Evolutionary conservation across 2,329 filamentous ascomycete genomes (phyloP).

Genomic region (Catunica adiposa): DNA sequence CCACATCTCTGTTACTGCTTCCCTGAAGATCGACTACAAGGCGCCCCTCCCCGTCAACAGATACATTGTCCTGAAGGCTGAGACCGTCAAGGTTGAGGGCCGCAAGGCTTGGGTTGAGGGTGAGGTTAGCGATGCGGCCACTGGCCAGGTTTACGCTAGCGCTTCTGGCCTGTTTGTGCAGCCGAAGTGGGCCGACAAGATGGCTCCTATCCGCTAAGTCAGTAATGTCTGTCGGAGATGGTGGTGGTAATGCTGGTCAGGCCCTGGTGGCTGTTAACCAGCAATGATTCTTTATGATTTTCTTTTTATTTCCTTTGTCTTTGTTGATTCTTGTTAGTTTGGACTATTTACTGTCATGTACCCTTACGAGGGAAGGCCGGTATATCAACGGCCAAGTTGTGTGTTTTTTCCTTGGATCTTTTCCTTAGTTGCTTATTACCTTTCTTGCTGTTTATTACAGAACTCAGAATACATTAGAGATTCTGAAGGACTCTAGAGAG

Average conservation of each 20-base stretch:
- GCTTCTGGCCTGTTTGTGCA: conserved; percentile 12
- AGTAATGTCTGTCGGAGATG: not conserved
- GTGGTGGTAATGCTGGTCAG: not conserved
- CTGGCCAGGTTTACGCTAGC: conserved; percentile 11
- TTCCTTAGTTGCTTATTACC: too few species aligned
- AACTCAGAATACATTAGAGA: too few species aligned
- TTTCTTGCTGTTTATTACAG: too few species aligned
- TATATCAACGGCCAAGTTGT: conserved; percentile 1
- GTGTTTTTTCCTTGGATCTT: too few species aligned
- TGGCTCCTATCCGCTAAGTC: conserved; percentile 12
- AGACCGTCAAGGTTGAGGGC: conserved; percentile 73
- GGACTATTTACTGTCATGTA: not conserved
- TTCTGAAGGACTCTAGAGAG: too few species aligned
- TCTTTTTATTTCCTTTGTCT: not conserved
- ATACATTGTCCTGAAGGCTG: conserved; percentile 62
- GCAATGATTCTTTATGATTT: not conserved
- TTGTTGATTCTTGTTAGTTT: conserved; percentile 3
- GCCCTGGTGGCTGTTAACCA: not conserved
- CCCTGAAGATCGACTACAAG: conserved; percentile 67
- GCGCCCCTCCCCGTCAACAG: conserved; percentile 59
- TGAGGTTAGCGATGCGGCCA: conserved; percentile 9
- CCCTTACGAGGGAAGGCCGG: not conserved
- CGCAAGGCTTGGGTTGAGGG: conserved; percentile 91
- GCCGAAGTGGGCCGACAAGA: conserved; percentile 13
- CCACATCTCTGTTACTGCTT: conserved; percentile 73